These are phyloP conservation scores for Podospora bellae-mahoneyi DNA, from an alignment of 495 filamentous ascomycete genomes.

Conservation along the genomic window DNA sequence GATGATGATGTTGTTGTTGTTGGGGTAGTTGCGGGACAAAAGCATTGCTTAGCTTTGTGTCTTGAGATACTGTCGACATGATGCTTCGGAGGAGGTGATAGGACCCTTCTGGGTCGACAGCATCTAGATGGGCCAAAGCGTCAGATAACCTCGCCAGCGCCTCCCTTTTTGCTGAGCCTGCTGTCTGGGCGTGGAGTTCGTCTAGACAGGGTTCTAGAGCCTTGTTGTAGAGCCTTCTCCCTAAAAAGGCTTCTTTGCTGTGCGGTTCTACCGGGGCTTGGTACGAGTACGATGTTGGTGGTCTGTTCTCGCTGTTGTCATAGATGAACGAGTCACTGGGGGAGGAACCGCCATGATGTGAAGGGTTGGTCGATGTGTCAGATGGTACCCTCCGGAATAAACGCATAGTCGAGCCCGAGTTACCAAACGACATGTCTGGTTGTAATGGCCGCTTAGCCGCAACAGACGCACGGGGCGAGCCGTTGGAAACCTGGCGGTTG, in stretches of 20 bases:
- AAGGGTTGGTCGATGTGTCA: slow-evolving; percentile 53
- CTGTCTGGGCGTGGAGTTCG: slow-evolving; percentile 77
- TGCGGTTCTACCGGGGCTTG: slow-evolving; percentile 44
- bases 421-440: slow-evolving; percentile 85
- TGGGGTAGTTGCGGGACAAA: slow-evolving; percentile 28
- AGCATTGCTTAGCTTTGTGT: slow-evolving; percentile 39
- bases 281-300: slow-evolving; percentile 25
- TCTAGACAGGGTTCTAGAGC: slow-evolving; percentile 76
- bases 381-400: slow-evolving; percentile 84
- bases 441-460: slow-evolving; percentile 72
- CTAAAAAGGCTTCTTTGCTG: slow-evolving; percentile 78
- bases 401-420: slow-evolving; percentile 81
- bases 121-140: slow-evolving; percentile 79
- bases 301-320: slow-evolving; percentile 40
- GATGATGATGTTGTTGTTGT: background rate
- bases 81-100: slow-evolving; percentile 75
- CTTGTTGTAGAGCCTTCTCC: slow-evolving; percentile 73
- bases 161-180: slow-evolving; percentile 69
- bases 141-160: slow-evolving; percentile 75
- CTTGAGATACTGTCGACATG: slow-evolving; percentile 46
- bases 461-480: slow-evolving; percentile 47
- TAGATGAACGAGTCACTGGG: slow-evolving; percentile 31
- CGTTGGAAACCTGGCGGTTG: slow-evolving; percentile 36
- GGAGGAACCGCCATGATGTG: slow-evolving; percentile 32
- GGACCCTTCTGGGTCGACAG: slow-evolving; percentile 84